phyloP scores from a whole-genome alignment of 495 filamentous ascomycete species.

The Melanomma pulvis-pyrius region DNA sequence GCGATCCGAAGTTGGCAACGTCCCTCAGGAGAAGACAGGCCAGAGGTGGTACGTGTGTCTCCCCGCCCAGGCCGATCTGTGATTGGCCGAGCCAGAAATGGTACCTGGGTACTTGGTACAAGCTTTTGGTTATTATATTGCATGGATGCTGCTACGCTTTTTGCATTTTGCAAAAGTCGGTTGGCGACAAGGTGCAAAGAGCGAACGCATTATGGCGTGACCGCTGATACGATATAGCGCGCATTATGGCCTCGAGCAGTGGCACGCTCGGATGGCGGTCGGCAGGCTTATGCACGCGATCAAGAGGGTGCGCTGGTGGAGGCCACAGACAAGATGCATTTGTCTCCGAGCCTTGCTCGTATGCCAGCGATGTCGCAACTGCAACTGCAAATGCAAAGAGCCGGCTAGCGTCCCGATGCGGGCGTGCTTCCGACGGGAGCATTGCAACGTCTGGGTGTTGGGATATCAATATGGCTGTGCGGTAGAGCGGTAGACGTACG shows the following conservation, averaged over 20 bases:
- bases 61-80: neutral
- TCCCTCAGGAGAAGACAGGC: neutral
- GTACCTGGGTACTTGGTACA: neutral
- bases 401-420: constrained; percentile 3
- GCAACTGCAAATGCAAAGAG: constrained; percentile 9
- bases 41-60: neutral
- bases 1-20: neutral
- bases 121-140: neutral
- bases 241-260: constrained; percentile 4
- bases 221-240: neutral
- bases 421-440: constrained; percentile 2
- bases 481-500: too few species aligned
- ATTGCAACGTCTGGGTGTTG: neutral
- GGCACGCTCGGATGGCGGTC: neutral
- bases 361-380: neutral
- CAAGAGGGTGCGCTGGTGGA: constrained; percentile 8
- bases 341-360: neutral
- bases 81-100: neutral
- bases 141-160: constrained; percentile 7
- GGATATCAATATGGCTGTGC: neutral
- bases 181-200: neutral
- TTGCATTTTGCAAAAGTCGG: neutral
- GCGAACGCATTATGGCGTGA: constrained; percentile 12
- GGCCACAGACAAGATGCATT: neutral
- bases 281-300: constrained; percentile 15